Evolutionary conservation across 2,329 filamentous ascomycete species (phyloP).

Genomic region (Hypoxylon sp.): DNA sequence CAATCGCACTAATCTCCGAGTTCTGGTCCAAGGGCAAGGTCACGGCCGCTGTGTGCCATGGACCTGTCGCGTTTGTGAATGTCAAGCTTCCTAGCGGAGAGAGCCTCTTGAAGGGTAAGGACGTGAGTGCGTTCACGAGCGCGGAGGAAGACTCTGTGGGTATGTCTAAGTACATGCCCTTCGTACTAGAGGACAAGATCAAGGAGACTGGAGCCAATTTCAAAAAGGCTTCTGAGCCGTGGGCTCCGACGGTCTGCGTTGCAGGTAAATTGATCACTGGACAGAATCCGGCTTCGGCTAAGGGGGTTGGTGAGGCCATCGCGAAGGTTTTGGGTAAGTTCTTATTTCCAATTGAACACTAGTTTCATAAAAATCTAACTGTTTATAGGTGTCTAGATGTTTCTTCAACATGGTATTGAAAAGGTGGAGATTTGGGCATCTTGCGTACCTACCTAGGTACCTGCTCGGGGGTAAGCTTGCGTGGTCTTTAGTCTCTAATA

Average conservation of each 20-base stretch:
- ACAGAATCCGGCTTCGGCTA: conserved; percentile 69
- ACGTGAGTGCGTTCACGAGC: conserved; percentile 73
- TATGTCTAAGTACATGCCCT: conserved; percentile 65
- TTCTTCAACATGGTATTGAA: neutral
- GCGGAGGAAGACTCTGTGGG: conserved; percentile 66
- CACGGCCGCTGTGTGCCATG: conserved; percentile 78
- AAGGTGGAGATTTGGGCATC: neutral
- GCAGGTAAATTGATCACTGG: conserved; percentile 68
- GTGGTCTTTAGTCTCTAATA: neutral
- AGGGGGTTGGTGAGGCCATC: conserved; percentile 57
- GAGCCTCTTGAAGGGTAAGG: conserved; percentile 68
- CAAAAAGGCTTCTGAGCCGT: conserved; percentile 68
- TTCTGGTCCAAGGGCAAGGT: conserved; percentile 74
- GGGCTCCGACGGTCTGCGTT: conserved; percentile 65
- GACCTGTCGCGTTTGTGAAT: conserved; percentile 73
- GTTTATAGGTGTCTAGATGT: conserved; percentile 6
- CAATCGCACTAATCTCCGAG: conserved; percentile 72
- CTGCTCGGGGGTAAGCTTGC: too few relatives aligned
- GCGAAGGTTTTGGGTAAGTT: conserved; percentile 15
- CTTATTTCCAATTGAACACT: neutral
- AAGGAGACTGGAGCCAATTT: conserved; percentile 67
- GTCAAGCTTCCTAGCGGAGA: conserved; percentile 67
- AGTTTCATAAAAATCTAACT: neutral
- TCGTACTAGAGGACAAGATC: conserved; percentile 72
- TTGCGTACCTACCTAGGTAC: too few relatives aligned